A percentile compares a stretch with the other conserved stretches of the same genome.
These are phyloP conservation scores for Salinomyces thailandicus DNA, from an alignment of 2,329 filamentous ascomycete genomes.

Conservation along the genomic window DNA sequence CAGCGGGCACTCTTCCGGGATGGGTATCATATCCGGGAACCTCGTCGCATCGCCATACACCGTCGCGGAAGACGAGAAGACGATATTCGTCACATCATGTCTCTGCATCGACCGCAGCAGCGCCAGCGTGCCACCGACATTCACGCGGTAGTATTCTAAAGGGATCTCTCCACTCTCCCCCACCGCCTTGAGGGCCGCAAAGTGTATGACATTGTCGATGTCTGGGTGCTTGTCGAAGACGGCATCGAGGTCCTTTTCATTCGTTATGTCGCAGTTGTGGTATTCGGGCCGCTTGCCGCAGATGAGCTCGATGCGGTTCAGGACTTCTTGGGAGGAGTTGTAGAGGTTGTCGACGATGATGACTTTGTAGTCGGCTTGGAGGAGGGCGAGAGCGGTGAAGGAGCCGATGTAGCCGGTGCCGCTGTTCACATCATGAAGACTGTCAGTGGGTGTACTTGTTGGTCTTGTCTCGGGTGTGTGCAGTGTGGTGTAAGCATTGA, in stretches of 20 bases:
- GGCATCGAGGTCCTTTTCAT: slow-evolving; percentile 70
- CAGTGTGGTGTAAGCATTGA: too few relatives aligned
- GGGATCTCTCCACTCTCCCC: slow-evolving; percentile 91
- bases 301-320: slow-evolving; percentile 93
- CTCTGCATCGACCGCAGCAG: slow-evolving; percentile 79
- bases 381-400: slow-evolving; percentile 84
- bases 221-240: slow-evolving; percentile 82
- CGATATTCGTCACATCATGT: slow-evolving; percentile 89
- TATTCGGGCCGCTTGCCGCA: slow-evolving; percentile 78
- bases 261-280: slow-evolving; percentile 77
- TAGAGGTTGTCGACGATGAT: slow-evolving; percentile 94
- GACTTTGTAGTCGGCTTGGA: slow-evolving; percentile 91
- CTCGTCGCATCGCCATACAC: slow-evolving; percentile 97
- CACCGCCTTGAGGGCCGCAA: slow-evolving; percentile 95
- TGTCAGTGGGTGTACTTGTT: background rate
- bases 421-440: slow-evolving; percentile 47
- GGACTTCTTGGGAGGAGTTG: slow-evolving; percentile 84
- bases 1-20: slow-evolving; percentile 91
- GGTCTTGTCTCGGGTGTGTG: background rate
- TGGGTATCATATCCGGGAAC: slow-evolving; percentile 96
- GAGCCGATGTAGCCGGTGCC: slow-evolving; percentile 99
- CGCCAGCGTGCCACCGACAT: slow-evolving; percentile 82
- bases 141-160: slow-evolving; percentile 95
- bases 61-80: slow-evolving; percentile 96
- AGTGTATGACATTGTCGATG: slow-evolving; percentile 98